Base-by-base conservation (phyloP, 148 eudicot species). In the Rhododendron henanense region DNA sequence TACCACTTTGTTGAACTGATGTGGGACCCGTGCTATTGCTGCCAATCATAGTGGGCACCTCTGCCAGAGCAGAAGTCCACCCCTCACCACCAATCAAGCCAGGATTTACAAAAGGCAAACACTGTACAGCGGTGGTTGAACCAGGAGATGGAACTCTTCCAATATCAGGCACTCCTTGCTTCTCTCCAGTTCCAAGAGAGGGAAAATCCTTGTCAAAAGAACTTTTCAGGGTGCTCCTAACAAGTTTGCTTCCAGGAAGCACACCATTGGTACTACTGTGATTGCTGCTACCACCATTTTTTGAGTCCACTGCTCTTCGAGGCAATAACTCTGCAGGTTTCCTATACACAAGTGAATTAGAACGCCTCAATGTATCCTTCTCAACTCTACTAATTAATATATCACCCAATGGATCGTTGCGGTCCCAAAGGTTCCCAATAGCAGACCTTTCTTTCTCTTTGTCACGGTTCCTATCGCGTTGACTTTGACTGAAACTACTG, bases 191-290 rank as follows among this genome's bases (percentile, higher is more conserved):
- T 18, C 91, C 91, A 25, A 92, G 85, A 21, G 91, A 85, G 13
- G 92, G 94, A 41, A 91, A 91, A 31, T 90, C 93, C 81, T 85
- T 93, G 45, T 93, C 96, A 91, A 95, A 95, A 33, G 93, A 87
- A 85, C 84, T 89, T 89, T 93, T 93, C 82, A 88, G 92, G 45
- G 80, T 89, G 57, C 88, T 91, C 74, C 78, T 84, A 23, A 61
- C 80, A 83, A 85, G 76, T 85, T 76, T 88, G 41, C 91, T 87
- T 74, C 85, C 91, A 39, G 90, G 85, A 86, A 79, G 51, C 37
- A 87, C n/a, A 79, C 92, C 93, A 89, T 85, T 93, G 28, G 83
- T 91, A 47, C 84, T 84, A 84, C 57, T 86, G 37, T 84, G 85
- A 79, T 39, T 88, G 86, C 39, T 89, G 59, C 78, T 82, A 69